These are phyloP conservation scores for Cyclostephanos tholiformis DNA, from an alignment of 108 stramenopile species.

Conservation along the genomic window DNA sequence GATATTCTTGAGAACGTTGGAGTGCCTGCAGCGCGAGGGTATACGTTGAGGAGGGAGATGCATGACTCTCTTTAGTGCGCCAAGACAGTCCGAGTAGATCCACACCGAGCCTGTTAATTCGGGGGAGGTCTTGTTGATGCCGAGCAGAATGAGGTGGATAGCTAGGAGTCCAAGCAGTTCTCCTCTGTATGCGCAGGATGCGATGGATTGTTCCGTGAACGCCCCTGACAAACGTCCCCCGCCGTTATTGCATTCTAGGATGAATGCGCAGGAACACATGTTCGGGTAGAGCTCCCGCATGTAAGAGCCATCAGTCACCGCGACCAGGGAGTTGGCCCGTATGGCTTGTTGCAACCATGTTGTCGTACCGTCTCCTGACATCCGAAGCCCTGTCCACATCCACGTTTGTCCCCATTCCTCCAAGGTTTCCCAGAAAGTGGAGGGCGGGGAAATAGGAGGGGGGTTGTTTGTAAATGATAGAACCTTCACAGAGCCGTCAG, in stretches of 20 bases:
- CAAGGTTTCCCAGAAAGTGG: background rate
- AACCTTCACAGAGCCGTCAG: background rate
- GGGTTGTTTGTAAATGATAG: background rate
- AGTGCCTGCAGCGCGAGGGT: constrained; percentile 8
- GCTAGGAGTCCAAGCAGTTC: constrained; percentile 24
- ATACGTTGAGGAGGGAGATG: background rate
- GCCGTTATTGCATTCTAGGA: constrained; percentile 7
- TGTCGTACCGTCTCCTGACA: background rate
- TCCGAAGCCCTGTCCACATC: constrained; percentile 2
- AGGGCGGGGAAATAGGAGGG: background rate
- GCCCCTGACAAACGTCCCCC: constrained; percentile 1
- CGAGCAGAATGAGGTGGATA: constrained; percentile 10
- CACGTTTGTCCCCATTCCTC: background rate
- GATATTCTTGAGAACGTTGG: constrained; percentile 14
- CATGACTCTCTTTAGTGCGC: constrained; percentile 2
- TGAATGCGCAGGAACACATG: constrained; percentile 6
- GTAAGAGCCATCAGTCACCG: constrained; percentile 30
- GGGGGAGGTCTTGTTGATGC: constrained; percentile 1
- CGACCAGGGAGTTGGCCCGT: background rate
- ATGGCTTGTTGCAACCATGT: constrained; percentile 11
- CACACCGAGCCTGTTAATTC: background rate
- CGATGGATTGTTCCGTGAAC: constrained; percentile 5
- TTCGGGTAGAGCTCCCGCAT: constrained; percentile 1
- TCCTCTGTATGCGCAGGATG: constrained; percentile 24
- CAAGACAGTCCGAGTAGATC: constrained; percentile 20